phyloP scores from a whole-genome alignment of 192 early-diverging fungal species.

The Coemansia sp. region DNA sequence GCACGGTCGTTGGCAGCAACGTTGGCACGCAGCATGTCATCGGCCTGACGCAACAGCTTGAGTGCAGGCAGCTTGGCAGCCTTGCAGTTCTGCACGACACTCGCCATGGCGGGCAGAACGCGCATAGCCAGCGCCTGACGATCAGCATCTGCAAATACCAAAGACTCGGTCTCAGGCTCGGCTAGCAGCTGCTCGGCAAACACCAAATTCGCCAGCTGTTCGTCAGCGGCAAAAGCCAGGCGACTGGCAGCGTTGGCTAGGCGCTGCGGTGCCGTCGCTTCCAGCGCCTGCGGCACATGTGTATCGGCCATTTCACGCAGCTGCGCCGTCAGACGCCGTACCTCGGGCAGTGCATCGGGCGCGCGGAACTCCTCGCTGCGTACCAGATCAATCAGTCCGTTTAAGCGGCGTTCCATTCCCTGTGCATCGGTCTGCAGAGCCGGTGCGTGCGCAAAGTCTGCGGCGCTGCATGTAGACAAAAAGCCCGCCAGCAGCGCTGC shows the following conservation, averaged over 20 bases:
- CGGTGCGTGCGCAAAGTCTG: conserved; percentile 65
- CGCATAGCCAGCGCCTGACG: conserved; percentile 18
- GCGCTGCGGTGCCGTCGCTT: conserved; percentile 54
- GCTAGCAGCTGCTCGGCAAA: conserved; percentile 40
- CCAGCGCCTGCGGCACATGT: conserved; percentile 56
- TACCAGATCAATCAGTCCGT: conserved; percentile 71
- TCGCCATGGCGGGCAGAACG: conserved; percentile 44
- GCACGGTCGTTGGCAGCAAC: conserved; percentile 5
- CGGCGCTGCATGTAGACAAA: conserved; percentile 65
- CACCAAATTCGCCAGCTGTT: conserved; percentile 60
- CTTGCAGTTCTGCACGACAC: conserved; percentile 42
- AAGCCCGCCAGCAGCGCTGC: conserved; percentile 67
- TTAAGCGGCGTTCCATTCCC: conserved; percentile 75
- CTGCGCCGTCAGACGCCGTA: conserved; percentile 68
- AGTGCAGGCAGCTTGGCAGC: conserved; percentile 62
- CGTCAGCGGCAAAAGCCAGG: conserved; percentile 68
- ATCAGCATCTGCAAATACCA: conserved; percentile 18
- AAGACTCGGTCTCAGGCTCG: not conserved
- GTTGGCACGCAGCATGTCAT: conserved; percentile 52
- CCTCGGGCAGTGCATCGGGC: conserved; percentile 62
- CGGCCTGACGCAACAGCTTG: conserved; percentile 66
- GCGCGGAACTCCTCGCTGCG: conserved; percentile 78
- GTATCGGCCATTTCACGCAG: conserved; percentile 66
- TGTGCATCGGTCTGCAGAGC: conserved; percentile 75
- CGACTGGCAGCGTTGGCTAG: conserved; percentile 54